A percentile compares a stretch with the other conserved stretches of the same genome.
phyloP scores from a whole-genome alignment of 2,329 filamentous ascomycete genomes.

The Neofusicoccum laricinum region DNA sequence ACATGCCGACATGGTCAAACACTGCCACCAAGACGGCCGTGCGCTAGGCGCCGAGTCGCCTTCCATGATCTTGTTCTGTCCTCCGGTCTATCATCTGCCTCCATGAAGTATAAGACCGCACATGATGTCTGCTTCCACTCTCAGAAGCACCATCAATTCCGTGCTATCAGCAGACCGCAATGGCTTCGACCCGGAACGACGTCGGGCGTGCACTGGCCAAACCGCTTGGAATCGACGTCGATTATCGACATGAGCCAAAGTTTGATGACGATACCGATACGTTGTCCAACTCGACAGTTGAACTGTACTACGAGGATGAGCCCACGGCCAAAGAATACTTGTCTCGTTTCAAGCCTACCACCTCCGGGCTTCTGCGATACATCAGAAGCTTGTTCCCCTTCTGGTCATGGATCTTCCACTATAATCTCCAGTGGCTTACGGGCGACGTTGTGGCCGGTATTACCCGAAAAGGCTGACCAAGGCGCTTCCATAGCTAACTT shows the following conservation, averaged over 20 bases:
- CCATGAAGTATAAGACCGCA: background rate
- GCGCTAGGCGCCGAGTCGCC: background rate
- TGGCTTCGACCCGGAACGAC: conserved; percentile 47
- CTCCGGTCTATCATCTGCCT: background rate
- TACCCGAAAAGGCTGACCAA: background rate
- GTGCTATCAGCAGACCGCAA: background rate
- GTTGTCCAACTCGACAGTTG: conserved; percentile 55
- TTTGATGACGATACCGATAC: conserved; percentile 58
- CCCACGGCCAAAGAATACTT: conserved; percentile 75
- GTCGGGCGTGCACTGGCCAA: conserved; percentile 74
- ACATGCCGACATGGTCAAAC: background rate
- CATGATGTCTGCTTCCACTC: background rate
- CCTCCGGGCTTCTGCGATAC: conserved; percentile 45
- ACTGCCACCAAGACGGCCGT: background rate
- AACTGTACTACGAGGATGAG: conserved; percentile 78
- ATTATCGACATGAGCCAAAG: conserved; percentile 61
- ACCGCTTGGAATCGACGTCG: conserved; percentile 75
- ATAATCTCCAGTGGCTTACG: conserved; percentile 30
- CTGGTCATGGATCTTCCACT: conserved; percentile 25
- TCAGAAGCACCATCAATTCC: background rate
- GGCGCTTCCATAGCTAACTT: background rate
- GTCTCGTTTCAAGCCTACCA: conserved; percentile 59
- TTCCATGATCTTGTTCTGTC: background rate
- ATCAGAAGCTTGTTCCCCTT: conserved; percentile 28
- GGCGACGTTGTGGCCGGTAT: conserved; percentile 30